Evolutionary conservation across 2,329 filamentous ascomycete genomes (phyloP).

Genomic region (Berkeleyomyces rouxiae): DNA sequence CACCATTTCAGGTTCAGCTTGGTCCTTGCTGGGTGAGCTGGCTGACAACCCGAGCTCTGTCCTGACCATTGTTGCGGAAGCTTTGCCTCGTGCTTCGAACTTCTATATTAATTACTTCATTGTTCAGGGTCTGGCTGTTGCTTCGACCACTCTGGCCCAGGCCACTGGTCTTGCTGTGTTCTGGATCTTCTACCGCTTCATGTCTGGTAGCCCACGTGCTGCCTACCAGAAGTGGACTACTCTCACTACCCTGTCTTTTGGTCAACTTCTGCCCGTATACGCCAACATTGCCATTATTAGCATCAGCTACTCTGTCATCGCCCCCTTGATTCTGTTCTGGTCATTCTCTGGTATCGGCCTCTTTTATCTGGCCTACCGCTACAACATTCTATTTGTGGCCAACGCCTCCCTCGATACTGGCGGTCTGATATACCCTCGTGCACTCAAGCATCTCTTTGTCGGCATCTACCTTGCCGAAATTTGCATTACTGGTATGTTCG

Average conservation of each 20-base stretch:
- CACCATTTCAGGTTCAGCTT: conserved; percentile 66
- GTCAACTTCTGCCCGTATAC: conserved; percentile 57
- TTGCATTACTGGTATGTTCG: conserved; percentile 69
- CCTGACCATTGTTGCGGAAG: conserved; percentile 49
- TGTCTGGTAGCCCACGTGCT: conserved; percentile 62
- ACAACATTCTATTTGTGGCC: conserved; percentile 71
- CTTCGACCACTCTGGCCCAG: conserved; percentile 57
- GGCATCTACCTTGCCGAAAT: conserved; percentile 68
- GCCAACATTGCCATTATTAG: conserved; percentile 58
- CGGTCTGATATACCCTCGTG: conserved; percentile 74
- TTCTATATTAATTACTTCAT: conserved; percentile 89
- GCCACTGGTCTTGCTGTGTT: conserved; percentile 49
- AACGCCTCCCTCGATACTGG: conserved; percentile 71
- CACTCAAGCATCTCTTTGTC: conserved; percentile 69
- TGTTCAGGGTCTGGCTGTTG: conserved; percentile 64
- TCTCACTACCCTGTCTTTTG: conserved; percentile 57
- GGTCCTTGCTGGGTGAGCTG: conserved; percentile 48
- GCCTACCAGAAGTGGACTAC: conserved; percentile 59
- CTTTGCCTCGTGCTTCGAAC: conserved; percentile 72
- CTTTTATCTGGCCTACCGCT: conserved; percentile 73
- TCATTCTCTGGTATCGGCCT: conserved; percentile 58
- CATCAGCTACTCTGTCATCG: conserved; percentile 70
- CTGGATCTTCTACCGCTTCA: conserved; percentile 48
- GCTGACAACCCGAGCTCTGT: conserved; percentile 42
- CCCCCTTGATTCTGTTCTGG: conserved; percentile 67